These are phyloP conservation scores for Brasenia schreberi DNA, from an alignment of 164 flowering plant genomes.

Conservation along the genomic window DNA sequence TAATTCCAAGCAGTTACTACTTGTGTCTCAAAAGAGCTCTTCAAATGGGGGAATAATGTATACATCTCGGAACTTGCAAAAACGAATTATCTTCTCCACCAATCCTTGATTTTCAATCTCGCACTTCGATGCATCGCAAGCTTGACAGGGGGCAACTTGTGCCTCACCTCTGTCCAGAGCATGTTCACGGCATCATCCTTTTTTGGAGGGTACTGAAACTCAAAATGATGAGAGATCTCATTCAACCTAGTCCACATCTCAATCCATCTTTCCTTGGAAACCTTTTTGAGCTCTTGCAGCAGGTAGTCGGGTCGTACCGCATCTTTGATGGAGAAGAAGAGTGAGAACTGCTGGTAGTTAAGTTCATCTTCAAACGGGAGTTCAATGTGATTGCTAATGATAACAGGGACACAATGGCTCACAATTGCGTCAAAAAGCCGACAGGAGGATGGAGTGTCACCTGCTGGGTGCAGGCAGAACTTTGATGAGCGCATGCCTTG, in stretches of 20 bases:
- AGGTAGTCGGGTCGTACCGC: conserved; percentile 62
- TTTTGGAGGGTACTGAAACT: conserved; percentile 77
- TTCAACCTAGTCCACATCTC: conserved; percentile 79
- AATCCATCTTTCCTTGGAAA: conserved; percentile 65
- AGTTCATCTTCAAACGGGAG: conserved; percentile 88
- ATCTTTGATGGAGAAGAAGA: conserved; percentile 74
- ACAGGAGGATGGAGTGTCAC: conserved; percentile 96
- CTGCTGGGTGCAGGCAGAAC: conserved; percentile 92
- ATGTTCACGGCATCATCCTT: conserved; percentile 74
- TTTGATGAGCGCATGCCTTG: conserved; percentile 83
- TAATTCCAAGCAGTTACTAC: too few relatives aligned
- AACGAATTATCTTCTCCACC: conserved; percentile 49
- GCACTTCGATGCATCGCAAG: conserved; percentile 57
- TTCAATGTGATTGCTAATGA: conserved; percentile 86
- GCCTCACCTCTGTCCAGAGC: conserved; percentile 90
- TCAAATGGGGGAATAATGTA: too few relatives aligned
- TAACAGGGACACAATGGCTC: conserved; percentile 94
- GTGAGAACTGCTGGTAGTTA: conserved; percentile 64
- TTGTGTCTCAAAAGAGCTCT: too few relatives aligned
- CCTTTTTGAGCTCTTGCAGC: conserved; percentile 42
- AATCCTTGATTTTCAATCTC: conserved; percentile 75
- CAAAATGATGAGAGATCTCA: conserved; percentile 61
- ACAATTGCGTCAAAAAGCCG: conserved; percentile 95
- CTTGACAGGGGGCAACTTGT: conserved; percentile 56
- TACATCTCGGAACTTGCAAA: too few relatives aligned